Conservation (phyloP, 805 yeast genomes). For the Sugiyamaella mastotermitis region DNA sequence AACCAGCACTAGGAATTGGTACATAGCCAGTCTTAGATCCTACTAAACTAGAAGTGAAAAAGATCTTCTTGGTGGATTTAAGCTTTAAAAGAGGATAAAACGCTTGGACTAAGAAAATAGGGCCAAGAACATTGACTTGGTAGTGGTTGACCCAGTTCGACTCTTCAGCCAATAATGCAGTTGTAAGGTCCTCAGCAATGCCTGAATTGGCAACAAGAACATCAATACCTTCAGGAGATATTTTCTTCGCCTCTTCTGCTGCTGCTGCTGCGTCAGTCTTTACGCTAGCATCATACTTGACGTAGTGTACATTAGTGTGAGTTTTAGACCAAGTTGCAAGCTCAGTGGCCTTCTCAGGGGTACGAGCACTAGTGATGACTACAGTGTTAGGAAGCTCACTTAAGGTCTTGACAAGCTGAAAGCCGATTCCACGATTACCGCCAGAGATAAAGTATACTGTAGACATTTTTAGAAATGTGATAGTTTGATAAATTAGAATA, state of each 20-base stretch:
- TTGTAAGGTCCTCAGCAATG: constrained; percentile 7
- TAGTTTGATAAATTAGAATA: no score
- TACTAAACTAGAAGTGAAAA: constrained; percentile 26
- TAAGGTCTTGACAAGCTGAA: constrained; percentile 28
- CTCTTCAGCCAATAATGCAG: constrained; percentile 4
- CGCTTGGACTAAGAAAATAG: constrained; percentile 20
- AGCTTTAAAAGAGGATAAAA: constrained; percentile 22
- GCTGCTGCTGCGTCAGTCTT: background rate
- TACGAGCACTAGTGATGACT: constrained; percentile 25
- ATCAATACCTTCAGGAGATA: constrained; percentile 23
- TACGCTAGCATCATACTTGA: constrained; percentile 21
- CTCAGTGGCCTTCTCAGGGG: constrained; percentile 12
- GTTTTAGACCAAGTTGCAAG: constrained; percentile 10
- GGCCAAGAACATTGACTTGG: constrained; percentile 24
- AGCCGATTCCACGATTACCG: constrained; percentile 32
- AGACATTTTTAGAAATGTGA: background rate
- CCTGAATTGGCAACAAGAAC: constrained; percentile 28
- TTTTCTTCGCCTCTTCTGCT: background rate
- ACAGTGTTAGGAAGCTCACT: constrained; percentile 17
- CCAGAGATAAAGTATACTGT: constrained; percentile 31
- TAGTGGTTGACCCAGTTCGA: constrained; percentile 18
- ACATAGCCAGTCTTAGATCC: constrained; percentile 23
- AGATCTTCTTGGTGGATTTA: constrained; percentile 23
- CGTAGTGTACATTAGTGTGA: constrained; percentile 21
- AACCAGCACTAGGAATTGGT: constrained; percentile 22